A percentile compares a stretch with the other conserved stretches of the same genome.
These are phyloP conservation scores for Tieghemostelium lacteum DNA, from an alignment of 78 protist species.

Conservation along the genomic window DNA sequence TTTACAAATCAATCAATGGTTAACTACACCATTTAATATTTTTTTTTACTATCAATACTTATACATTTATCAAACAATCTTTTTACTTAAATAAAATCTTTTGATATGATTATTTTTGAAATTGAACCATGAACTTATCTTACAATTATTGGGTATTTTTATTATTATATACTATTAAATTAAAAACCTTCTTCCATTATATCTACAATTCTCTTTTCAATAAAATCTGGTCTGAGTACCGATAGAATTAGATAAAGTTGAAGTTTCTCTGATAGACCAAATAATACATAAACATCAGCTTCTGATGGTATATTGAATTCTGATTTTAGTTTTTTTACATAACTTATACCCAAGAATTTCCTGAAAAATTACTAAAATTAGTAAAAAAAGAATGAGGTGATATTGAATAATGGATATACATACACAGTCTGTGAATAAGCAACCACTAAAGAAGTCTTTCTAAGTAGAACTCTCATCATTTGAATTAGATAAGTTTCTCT, in stretches of 20 bases:
- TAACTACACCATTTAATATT: no score
- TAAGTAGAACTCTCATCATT: constrained; percentile 12
- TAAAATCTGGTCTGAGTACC: constrained; percentile 8
- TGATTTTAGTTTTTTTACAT: neutral
- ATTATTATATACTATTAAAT: neutral
- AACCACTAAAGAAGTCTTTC: constrained; percentile 18
- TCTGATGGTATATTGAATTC: constrained; percentile 11
- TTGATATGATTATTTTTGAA: no score
- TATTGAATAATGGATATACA: neutral
- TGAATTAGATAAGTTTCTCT: constrained; percentile 43
- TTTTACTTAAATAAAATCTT: no score
- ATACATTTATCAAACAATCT: no score
- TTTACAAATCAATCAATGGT: no score
- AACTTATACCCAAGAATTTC: neutral
- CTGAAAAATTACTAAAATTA: neutral
- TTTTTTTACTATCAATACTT: no score
- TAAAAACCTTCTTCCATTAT: constrained; percentile 10
- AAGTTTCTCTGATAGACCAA: constrained; percentile 45
- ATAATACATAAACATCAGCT: constrained; percentile 12
- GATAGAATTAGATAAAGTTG: constrained; percentile 31
- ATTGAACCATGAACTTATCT: no score
- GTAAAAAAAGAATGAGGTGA: neutral
- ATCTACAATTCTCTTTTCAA: constrained; percentile 1
- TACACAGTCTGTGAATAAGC: constrained; percentile 26
- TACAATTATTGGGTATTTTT: neutral